Conservation (phyloP, 1,139 yeast species). For the Pneumocystis canis region DNA sequence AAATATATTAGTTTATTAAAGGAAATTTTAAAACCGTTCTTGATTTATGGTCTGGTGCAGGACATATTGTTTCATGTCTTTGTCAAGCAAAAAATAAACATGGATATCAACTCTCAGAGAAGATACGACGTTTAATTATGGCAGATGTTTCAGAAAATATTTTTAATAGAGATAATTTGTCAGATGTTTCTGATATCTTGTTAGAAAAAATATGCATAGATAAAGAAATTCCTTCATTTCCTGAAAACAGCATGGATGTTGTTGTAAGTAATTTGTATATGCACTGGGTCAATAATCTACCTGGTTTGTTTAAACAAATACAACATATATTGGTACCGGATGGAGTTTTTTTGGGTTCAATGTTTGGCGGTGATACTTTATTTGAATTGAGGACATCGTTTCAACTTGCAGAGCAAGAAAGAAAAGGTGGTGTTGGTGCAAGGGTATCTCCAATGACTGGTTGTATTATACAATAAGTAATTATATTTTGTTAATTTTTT, state of each 20-base stretch:
- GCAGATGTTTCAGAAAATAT: slow-evolving; percentile 46
- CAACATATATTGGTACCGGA: slow-evolving; percentile 59
- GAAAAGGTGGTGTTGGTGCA: slow-evolving; percentile 67
- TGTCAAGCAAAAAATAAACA: slow-evolving; percentile 26
- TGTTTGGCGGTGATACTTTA: slow-evolving; percentile 73
- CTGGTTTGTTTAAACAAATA: slow-evolving; percentile 43
- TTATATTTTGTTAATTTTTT: background rate
- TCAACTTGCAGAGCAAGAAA: slow-evolving; percentile 69
- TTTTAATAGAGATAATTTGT: slow-evolving; percentile 36
- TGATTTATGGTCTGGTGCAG: slow-evolving; percentile 65
- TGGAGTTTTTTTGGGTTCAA: slow-evolving; percentile 69
- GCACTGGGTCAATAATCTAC: slow-evolving; percentile 81
- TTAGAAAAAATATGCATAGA: slow-evolving; percentile 43
- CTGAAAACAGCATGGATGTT: slow-evolving; percentile 44
- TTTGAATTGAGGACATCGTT: slow-evolving; percentile 66
- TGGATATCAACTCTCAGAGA: slow-evolving; percentile 35
- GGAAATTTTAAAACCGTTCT: slow-evolving; percentile 45
- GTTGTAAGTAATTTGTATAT: slow-evolving; percentile 58
- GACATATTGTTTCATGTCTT: slow-evolving; percentile 37
- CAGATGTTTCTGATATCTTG: slow-evolving; percentile 26
- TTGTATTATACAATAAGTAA: background rate
- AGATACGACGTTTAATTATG: slow-evolving; percentile 48
- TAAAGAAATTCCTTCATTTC: slow-evolving; percentile 35
- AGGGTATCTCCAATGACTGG: slow-evolving; percentile 62
- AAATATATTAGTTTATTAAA: slow-evolving; percentile 29